A percentile compares a stretch with the other conserved stretches of the same genome.
Evolutionary conservation across 345 rosid species (phyloP).

Genomic region (Psidium guajava): DNA sequence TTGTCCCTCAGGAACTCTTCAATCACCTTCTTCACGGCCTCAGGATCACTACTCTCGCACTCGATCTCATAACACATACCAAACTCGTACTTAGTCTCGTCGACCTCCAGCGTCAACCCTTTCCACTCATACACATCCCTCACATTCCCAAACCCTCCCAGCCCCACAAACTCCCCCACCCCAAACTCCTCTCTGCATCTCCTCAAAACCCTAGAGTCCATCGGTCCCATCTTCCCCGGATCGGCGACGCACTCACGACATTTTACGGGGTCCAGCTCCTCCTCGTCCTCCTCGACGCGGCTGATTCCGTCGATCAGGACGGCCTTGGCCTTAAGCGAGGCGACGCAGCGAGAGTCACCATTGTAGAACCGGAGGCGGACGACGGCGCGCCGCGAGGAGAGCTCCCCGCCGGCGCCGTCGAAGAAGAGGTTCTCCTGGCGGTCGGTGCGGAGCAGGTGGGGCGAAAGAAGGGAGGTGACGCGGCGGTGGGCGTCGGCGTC

Average conservation of each 20-base stretch:
- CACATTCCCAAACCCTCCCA: slow-evolving; percentile 81
- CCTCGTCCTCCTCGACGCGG: slow-evolving; percentile 86
- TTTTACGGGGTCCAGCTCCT: slow-evolving; percentile 34
- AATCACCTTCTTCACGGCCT: slow-evolving; percentile 45
- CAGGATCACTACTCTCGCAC: slow-evolving; percentile 74
- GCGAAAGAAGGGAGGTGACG: slow-evolving; percentile 39
- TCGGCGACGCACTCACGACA: slow-evolving; percentile 39
- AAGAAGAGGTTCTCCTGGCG: slow-evolving; percentile 66
- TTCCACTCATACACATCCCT: slow-evolving; percentile 59
- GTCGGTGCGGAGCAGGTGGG: slow-evolving; percentile 45
- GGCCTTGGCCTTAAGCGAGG: slow-evolving; percentile 63
- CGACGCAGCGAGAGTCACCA: slow-evolving; percentile 29
- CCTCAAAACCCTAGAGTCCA: slow-evolving; percentile 47
- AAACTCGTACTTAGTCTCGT: slow-evolving; percentile 63
- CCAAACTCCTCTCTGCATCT: slow-evolving; percentile 70
- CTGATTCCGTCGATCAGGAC: slow-evolving; percentile 56
- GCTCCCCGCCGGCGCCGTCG: slow-evolving; percentile 42
- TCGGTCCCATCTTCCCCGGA: slow-evolving; percentile 23
- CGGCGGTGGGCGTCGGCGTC: slow-evolving; percentile 31
- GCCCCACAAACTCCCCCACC: slow-evolving; percentile 41
- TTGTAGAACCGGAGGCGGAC: slow-evolving; percentile 62
- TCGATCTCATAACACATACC: slow-evolving; percentile 71
- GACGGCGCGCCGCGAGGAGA: slow-evolving; percentile 42
- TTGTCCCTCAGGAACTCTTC: slow-evolving; percentile 50
- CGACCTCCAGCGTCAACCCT: slow-evolving; percentile 71